Evolutionary conservation across 2,329 filamentous ascomycete species (phyloP).

Genomic region (Botryotinia globosa): DNA sequence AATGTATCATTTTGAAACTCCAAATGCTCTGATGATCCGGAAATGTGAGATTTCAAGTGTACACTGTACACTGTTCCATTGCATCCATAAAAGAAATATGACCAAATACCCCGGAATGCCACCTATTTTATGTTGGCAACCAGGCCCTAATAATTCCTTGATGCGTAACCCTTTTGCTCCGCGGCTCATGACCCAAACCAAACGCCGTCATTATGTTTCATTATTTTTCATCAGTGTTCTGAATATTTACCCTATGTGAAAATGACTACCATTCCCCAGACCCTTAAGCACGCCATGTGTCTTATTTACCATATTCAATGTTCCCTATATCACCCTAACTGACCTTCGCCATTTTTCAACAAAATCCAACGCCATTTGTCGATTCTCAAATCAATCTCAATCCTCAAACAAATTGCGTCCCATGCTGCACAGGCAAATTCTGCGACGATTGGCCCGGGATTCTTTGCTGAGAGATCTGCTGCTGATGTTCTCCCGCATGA

Average conservation of each 20-base stretch:
- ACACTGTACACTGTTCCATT: background rate
- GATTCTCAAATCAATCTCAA: background rate
- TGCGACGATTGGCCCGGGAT: constrained; percentile 8
- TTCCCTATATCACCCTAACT: background rate
- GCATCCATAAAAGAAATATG: background rate
- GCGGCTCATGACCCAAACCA: background rate
- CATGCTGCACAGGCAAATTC: constrained; percentile 4
- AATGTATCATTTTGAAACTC: too few relatives aligned
- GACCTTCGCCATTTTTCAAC: too few relatives aligned
- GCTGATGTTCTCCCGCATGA: background rate
- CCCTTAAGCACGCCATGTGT: background rate
- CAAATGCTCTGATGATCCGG: background rate
- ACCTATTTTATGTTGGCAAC: background rate
- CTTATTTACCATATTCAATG: background rate
- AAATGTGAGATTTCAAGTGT: background rate
- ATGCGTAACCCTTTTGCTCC: background rate
- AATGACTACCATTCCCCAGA: background rate
- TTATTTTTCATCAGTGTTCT: background rate
- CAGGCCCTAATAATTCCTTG: background rate
- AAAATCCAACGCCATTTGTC: background rate
- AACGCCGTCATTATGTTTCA: background rate
- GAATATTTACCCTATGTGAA: background rate
- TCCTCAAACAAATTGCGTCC: constrained; percentile 16
- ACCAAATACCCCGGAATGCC: background rate
- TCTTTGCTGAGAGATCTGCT: background rate